phyloP scores from a whole-genome alignment of 2,329 filamentous ascomycete genomes.

The Sclerotinia borealis region DNA sequence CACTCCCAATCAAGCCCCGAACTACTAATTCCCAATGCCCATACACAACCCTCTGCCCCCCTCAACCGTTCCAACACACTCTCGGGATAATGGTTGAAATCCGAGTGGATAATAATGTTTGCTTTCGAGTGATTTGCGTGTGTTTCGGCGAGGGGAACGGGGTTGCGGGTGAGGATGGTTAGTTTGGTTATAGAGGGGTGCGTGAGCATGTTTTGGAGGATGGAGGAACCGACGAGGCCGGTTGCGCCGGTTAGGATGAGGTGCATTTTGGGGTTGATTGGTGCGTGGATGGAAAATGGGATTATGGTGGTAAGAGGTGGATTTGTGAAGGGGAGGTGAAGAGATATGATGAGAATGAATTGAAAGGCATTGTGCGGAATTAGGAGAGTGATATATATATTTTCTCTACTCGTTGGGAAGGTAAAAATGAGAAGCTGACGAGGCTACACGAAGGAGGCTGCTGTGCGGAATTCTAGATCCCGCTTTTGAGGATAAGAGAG shows the following conservation, averaged over 20 bases:
- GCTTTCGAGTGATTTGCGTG: conserved; percentile 46
- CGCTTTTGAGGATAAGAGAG: background rate
- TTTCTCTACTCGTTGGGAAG: too few relatives aligned
- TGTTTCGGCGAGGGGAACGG: conserved; percentile 56
- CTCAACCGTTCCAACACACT: conserved; percentile 52
- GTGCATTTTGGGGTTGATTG: conserved; percentile 41
- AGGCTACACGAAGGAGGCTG: background rate
- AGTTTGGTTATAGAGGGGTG: conserved; percentile 51
- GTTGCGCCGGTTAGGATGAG: conserved; percentile 65
- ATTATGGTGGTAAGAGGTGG: background rate
- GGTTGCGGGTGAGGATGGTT: conserved; percentile 60
- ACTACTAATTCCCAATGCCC: conserved; percentile 65
- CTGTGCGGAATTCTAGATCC: background rate
- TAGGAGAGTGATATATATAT: background rate
- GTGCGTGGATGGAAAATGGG: background rate
- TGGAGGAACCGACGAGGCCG: conserved; percentile 56
- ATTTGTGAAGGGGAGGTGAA: background rate
- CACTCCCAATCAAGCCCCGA: conserved; percentile 53
- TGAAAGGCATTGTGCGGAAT: background rate
- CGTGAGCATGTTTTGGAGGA: conserved; percentile 56
- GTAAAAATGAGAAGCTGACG: background rate
- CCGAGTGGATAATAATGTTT: conserved; percentile 60
- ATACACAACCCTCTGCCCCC: conserved; percentile 63
- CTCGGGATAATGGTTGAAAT: conserved; percentile 56
- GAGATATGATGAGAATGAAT: background rate